These are phyloP conservation scores for Melanomma pulvis-pyrius DNA, from an alignment of 495 filamentous ascomycete genomes.

Conservation along the genomic window DNA sequence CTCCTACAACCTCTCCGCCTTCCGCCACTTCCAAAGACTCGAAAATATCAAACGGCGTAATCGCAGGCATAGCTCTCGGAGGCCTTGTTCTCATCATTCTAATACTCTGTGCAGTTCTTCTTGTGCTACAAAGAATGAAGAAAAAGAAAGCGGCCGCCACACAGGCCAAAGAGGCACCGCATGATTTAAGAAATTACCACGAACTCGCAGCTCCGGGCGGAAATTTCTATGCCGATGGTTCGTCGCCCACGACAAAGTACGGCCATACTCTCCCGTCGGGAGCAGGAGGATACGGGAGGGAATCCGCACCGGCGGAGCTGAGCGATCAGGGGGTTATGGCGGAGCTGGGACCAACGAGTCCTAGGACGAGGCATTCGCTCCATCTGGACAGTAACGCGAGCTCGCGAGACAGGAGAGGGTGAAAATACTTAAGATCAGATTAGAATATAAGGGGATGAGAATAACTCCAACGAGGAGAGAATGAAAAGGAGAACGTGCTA, in stretches of 20 bases:
- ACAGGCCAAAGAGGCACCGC: not conserved
- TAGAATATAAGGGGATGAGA: too few species aligned
- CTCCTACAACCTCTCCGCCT: not conserved
- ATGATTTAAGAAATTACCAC: not conserved
- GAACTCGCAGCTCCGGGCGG: not conserved
- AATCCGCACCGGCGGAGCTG: not conserved
- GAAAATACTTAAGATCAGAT: not conserved
- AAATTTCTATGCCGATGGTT: not conserved
- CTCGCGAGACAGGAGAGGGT: not conserved
- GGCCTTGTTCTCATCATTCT: not conserved
- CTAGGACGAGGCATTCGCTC: not conserved
- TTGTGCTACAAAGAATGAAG: not conserved
- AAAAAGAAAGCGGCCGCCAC: not conserved
- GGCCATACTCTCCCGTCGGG: not conserved
- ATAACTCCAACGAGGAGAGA: too few species aligned
- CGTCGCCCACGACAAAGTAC: not conserved
- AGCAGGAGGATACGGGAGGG: not conserved
- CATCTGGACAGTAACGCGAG: not conserved
- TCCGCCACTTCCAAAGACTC: not conserved
- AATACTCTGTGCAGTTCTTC: not conserved
- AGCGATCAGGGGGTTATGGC: not conserved
- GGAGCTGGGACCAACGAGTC: not conserved
- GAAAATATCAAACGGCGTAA: not conserved
- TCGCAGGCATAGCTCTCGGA: slow-evolving; percentile 1
- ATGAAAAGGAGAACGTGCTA: too few species aligned